These are phyloP conservation scores for Albatrellus ellisii DNA, from an alignment of 768 basidiomycete species.

Conservation along the genomic window DNA sequence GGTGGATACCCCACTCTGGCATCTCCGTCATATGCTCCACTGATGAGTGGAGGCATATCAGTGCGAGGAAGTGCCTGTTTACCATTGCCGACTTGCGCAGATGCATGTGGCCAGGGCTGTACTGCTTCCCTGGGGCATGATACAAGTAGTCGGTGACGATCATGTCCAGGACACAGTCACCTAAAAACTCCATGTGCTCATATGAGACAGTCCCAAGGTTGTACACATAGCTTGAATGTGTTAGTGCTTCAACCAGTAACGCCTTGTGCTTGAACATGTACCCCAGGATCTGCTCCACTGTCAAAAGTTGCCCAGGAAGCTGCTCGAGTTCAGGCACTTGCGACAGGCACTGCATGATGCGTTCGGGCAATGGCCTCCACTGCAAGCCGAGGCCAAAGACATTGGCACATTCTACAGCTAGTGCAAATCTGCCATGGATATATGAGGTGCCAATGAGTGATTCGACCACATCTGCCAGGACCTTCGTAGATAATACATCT, in stretches of 20 bases:
- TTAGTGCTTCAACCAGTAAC: constrained; percentile 61
- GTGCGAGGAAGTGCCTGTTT: constrained; percentile 62
- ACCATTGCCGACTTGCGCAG: constrained; percentile 57
- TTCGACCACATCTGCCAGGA: constrained; percentile 78
- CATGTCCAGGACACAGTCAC: constrained; percentile 68
- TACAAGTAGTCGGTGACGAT: constrained; percentile 59
- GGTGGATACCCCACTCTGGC: constrained; percentile 29
- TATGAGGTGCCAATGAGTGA: constrained; percentile 72
- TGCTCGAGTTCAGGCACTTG: constrained; percentile 24
- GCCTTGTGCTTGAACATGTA: constrained; percentile 52
- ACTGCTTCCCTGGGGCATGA: constrained; percentile 47
- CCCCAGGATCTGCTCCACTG: constrained; percentile 54
- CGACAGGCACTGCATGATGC: constrained; percentile 32
- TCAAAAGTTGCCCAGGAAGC: constrained; percentile 34
- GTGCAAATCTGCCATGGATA: constrained; percentile 48
- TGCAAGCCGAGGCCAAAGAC: constrained; percentile 50
- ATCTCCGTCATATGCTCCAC: constrained; percentile 32
- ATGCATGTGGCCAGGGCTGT: constrained; percentile 56
- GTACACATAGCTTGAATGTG: constrained; percentile 56
- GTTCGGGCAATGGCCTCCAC: constrained; percentile 36
- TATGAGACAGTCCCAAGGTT: constrained; percentile 51
- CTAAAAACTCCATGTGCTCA: constrained; percentile 70
- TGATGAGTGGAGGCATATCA: constrained; percentile 40
- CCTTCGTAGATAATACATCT: constrained; percentile 62
- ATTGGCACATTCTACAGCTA: constrained; percentile 43